Conservation (phyloP, 2,329 filamentous ascomycete genomes). For the Diplodia mutila region DNA sequence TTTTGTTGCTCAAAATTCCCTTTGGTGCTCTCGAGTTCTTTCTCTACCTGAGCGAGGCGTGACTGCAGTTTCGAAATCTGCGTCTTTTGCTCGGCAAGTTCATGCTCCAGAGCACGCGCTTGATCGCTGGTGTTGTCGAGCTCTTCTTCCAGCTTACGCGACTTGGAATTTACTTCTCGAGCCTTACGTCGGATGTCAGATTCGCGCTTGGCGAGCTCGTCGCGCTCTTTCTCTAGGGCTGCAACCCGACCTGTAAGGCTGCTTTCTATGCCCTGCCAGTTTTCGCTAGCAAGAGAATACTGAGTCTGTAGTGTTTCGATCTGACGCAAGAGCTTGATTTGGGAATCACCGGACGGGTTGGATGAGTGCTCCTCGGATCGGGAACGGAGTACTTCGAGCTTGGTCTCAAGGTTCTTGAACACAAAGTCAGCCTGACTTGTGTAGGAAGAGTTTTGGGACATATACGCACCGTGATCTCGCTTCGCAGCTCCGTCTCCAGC, state of each 20-base stretch:
- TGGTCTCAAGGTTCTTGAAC: slow-evolving; percentile 75
- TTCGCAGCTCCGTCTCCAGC: slow-evolving; percentile 75
- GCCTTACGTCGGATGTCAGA: slow-evolving; percentile 87
- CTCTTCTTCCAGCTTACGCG: slow-evolving; percentile 77
- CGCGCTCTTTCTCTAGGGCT: slow-evolving; percentile 84
- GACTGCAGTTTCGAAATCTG: slow-evolving; percentile 66
- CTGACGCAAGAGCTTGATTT: slow-evolving; percentile 88
- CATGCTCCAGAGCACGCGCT: slow-evolving; percentile 66
- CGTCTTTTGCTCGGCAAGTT: slow-evolving; percentile 63
- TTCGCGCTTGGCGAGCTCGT: slow-evolving; percentile 82
- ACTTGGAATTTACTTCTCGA: slow-evolving; percentile 74
- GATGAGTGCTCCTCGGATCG: slow-evolving; percentile 89
- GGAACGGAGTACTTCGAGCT: slow-evolving; percentile 83
- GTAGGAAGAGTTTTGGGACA: too few relatives aligned
- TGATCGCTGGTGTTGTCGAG: slow-evolving; percentile 70
- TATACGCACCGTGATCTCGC: slow-evolving; percentile 64
- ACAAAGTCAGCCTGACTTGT: slow-evolving; percentile 32
- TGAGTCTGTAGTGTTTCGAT: slow-evolving; percentile 95
- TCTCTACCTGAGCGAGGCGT: slow-evolving; percentile 66
- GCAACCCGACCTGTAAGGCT: slow-evolving; percentile 78
- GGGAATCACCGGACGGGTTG: slow-evolving; percentile 76
- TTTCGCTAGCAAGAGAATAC: slow-evolving; percentile 90
- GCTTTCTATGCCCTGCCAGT: slow-evolving; percentile 95
- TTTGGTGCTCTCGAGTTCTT: slow-evolving; percentile 63
- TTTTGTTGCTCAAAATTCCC: slow-evolving; percentile 63